Percentiles rank a stretch among this genome's conserved stretches.
These are phyloP conservation scores for Neocatenulostroma microsporum DNA, from an alignment of 2,329 filamentous ascomycete genomes.

Conservation along the genomic window DNA sequence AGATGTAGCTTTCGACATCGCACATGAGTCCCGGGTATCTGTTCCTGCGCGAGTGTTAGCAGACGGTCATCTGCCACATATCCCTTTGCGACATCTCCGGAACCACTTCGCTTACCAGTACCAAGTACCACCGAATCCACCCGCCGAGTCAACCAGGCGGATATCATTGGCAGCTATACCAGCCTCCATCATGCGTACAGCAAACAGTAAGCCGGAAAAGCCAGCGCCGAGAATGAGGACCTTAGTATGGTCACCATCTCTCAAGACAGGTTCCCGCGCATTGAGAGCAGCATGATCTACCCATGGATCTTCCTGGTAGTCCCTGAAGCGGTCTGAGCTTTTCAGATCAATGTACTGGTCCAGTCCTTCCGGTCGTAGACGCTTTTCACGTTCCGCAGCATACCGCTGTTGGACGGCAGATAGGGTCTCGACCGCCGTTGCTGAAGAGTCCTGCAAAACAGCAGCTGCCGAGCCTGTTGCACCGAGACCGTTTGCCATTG, in stretches of 20 bases:
- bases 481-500: no score
- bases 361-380: conserved; percentile 12
- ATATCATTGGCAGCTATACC: conserved; percentile 32
- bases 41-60: no score
- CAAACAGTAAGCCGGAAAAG: conserved; percentile 38
- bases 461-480: no score
- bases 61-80: no score
- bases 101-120: no score
- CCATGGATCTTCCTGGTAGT: conserved; percentile 27
- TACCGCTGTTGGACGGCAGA: no score
- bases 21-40: conserved; percentile 44
- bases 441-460: no score
- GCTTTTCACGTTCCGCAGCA: conserved; percentile 21
- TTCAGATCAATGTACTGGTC: conserved; percentile 24
- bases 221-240: conserved; percentile 32
- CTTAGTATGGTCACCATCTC: conserved; percentile 14
- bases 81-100: no score
- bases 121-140: conserved; percentile 44
- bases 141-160: conserved; percentile 40
- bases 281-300: conserved; percentile 16
- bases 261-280: conserved; percentile 11
- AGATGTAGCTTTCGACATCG: conserved; percentile 53
- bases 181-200: conserved; percentile 33
- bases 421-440: no score
- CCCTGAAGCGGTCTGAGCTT: conserved; percentile 16